Percentiles rank a stretch among this genome's conserved stretches.
Conservation (phyloP, 805 yeast genomes). For the Yamadazyma sp. region DNA sequence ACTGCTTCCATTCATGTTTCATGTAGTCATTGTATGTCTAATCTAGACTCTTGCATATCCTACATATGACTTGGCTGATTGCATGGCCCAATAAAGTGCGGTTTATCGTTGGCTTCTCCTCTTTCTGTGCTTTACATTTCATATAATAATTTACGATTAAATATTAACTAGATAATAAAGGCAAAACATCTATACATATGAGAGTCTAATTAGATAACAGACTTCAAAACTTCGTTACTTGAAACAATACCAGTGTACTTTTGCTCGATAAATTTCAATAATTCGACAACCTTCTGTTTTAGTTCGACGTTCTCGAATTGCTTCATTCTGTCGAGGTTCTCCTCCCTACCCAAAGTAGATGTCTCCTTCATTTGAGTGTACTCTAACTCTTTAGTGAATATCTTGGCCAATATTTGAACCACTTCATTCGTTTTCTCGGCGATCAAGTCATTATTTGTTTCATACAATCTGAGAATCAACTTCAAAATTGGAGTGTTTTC, state of each 20-base stretch:
- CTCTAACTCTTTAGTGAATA: conserved; percentile 75
- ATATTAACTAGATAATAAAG: too few relatives aligned
- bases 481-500: conserved; percentile 91
- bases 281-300: conserved; percentile 61
- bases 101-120: too few relatives aligned
- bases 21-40: too few relatives aligned
- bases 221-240: conserved; percentile 45
- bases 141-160: not conserved
- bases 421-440: conserved; percentile 58
- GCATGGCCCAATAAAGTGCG: too few relatives aligned
- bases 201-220: conserved; percentile 30
- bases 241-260: conserved; percentile 65
- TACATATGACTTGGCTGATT: too few relatives aligned
- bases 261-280: conserved; percentile 70
- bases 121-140: too few relatives aligned
- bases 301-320: conserved; percentile 75
- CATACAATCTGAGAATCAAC: conserved; percentile 70
- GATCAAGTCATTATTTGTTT: conserved; percentile 55
- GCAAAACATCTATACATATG: conserved; percentile 2
- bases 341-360: conserved; percentile 84
- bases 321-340: conserved; percentile 69
- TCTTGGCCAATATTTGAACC: conserved; percentile 64
- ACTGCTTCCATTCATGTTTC: too few relatives aligned
- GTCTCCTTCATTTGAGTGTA: conserved; percentile 66
- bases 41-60: too few relatives aligned